phyloP scores from a whole-genome alignment of 2,329 filamentous ascomycete species.

The Colletotrichum tabaci region DNA sequence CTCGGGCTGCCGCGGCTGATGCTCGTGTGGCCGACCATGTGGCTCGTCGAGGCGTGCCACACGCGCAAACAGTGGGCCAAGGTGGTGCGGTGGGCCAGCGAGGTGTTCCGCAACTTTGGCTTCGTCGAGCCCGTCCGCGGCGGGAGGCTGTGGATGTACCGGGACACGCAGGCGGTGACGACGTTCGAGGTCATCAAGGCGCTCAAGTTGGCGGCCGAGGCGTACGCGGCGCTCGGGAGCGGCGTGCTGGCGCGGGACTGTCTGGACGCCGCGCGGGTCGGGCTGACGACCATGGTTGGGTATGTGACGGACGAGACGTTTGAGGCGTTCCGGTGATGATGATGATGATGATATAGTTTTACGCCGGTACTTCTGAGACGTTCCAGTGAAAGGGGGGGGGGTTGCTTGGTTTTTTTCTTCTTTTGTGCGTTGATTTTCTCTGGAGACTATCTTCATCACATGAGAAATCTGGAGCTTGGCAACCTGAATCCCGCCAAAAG shows the following conservation, averaged over 20 bases:
- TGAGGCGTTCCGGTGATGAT: slow-evolving; percentile 24
- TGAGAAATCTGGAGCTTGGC: too few relatives aligned
- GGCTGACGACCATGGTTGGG: slow-evolving; percentile 51
- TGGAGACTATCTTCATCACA: too few relatives aligned
- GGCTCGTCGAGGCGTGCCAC: slow-evolving; percentile 52
- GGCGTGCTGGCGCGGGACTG: slow-evolving; percentile 47
- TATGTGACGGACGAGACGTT: slow-evolving; percentile 49
- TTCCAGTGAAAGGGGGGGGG: too few relatives aligned
- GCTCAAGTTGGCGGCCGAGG: slow-evolving; percentile 49
- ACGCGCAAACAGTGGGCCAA: slow-evolving; percentile 52
- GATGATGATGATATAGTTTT: neutral
- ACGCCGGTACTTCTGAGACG: too few relatives aligned
- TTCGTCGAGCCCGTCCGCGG: slow-evolving; percentile 46
- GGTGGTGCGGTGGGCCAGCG: slow-evolving; percentile 49
- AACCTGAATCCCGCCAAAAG: too few relatives aligned
- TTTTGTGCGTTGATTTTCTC: too few relatives aligned
- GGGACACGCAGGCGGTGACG: slow-evolving; percentile 46
- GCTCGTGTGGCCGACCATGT: slow-evolving; percentile 55
- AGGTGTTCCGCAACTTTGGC: slow-evolving; percentile 54
- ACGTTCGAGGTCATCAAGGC: slow-evolving; percentile 54
- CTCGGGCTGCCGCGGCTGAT: slow-evolving; percentile 51
- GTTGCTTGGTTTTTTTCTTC: too few relatives aligned
- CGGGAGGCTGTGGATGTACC: slow-evolving; percentile 47
- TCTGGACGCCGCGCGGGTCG: slow-evolving; percentile 49
- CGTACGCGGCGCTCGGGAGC: slow-evolving; percentile 49